phyloP scores from a whole-genome alignment of 2,329 filamentous ascomycete genomes.

The Monilinia fructigena region DNA sequence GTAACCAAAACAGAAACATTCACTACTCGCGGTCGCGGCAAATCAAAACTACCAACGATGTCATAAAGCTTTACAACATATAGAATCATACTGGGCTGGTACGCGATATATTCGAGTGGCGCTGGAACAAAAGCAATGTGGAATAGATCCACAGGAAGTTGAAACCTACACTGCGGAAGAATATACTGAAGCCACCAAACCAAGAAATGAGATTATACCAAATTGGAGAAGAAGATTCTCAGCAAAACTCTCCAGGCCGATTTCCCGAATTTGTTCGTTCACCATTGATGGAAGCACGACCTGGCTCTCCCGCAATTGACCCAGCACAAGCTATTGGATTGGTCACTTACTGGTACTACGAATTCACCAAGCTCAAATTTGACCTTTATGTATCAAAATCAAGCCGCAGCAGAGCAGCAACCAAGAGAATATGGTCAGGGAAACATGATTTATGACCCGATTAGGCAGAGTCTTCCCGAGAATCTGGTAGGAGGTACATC shows the following conservation, averaged over 20 bases:
- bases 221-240: constrained; percentile 37
- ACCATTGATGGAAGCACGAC: constrained; percentile 44
- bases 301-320: constrained; percentile 47
- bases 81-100: constrained; percentile 84
- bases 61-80: constrained; percentile 76
- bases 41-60: constrained; percentile 86
- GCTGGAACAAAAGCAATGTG: constrained; percentile 82
- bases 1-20: constrained; percentile 56
- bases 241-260: constrained; percentile 27
- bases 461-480: constrained; percentile 55
- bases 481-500: constrained; percentile 46
- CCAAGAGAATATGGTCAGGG: constrained; percentile 49
- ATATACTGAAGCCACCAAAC: constrained; percentile 64
- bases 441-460: constrained; percentile 61
- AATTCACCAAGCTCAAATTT: constrained; percentile 83
- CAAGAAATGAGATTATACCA: constrained; percentile 47
- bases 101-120: constrained; percentile 84
- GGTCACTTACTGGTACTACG: constrained; percentile 83
- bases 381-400: constrained; percentile 65
- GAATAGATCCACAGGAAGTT: constrained; percentile 62
- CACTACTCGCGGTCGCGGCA: constrained; percentile 74
- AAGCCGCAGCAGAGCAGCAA: constrained; percentile 33
- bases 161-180: constrained; percentile 69
- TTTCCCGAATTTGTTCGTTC: constrained; percentile 43
- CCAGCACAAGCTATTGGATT: constrained; percentile 68